A percentile compares a stretch with the other conserved stretches of the same genome.
Conservation (phyloP, 2,329 filamentous ascomycete genomes). For the Botrytis fragariae region DNA sequence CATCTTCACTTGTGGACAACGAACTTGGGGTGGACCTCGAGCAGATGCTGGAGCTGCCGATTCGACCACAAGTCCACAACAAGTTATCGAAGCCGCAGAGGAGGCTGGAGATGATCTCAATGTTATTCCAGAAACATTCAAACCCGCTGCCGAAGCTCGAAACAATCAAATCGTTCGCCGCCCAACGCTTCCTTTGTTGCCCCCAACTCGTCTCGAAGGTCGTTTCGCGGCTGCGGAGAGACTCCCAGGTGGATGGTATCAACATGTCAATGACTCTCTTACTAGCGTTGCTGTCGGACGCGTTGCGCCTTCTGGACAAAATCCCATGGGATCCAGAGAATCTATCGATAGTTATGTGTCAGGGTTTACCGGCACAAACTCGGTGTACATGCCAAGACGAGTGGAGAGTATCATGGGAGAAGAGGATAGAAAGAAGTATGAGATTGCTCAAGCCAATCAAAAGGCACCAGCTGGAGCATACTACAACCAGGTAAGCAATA, state of each 20-base stretch:
- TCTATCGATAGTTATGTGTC: constrained; percentile 68
- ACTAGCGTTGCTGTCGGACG: constrained; percentile 52
- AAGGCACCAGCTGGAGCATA: constrained; percentile 41
- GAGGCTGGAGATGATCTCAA: constrained; percentile 84
- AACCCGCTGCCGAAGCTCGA: constrained; percentile 54
- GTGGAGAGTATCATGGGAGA: constrained; percentile 67
- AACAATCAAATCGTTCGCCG: constrained; percentile 46
- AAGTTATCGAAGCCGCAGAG: constrained; percentile 81
- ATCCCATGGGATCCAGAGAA: constrained; percentile 52
- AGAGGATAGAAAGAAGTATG: constrained; percentile 72
- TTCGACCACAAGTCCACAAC: constrained; percentile 68
- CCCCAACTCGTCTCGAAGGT: constrained; percentile 72
- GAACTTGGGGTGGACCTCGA: constrained; percentile 92
- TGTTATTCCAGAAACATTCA: constrained; percentile 83
- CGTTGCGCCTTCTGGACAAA: constrained; percentile 22
- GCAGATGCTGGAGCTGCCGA: constrained; percentile 85
- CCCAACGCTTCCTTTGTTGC: constrained; percentile 61
- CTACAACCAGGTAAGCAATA: constrained; percentile 22
- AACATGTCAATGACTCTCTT: constrained; percentile 66
- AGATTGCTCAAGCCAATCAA: constrained; percentile 61
- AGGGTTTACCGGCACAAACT: constrained; percentile 54
- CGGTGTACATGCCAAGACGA: constrained; percentile 65
- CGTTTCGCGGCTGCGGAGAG: constrained; percentile 72
- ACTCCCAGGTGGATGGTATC: constrained; percentile 66
- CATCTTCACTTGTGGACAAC: constrained; percentile 73